Evolutionary conservation across 345 rosid genomes (phyloP), one percentile per base, ranked within the genome.

Genomic region (Aurinia saxatilis): DNA sequence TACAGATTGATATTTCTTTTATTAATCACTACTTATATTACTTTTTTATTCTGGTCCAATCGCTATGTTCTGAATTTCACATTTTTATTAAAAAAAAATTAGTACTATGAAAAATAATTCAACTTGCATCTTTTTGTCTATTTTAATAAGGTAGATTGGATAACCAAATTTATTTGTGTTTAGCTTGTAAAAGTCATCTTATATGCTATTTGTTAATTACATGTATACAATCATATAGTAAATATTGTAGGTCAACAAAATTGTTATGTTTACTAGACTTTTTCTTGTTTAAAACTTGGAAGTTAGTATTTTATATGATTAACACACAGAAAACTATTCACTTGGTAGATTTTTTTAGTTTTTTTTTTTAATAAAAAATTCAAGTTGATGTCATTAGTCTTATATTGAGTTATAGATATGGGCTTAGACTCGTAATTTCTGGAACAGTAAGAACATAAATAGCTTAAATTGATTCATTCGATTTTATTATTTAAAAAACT

Each of bases 111-210:
- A 19, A 57, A 65, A 64, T 58, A 71, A 23, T 36, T 11, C 66
- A 44, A 71, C 71, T 57, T 56, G 70, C 29, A 57, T 57, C 9
- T 41, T 70, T 37, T 12, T 1, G n/a, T 34, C 53, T 29, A 14
- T 16, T 11, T 55, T 31, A 19, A 10, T 56, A 54, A 42, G 31
- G 42, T 50, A 29, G 33, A 44, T 57, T 50, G 29, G 19, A 27
- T 71, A 42, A 45, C 44, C 50, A 58, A 50, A 14, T 40, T 52
- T 11, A 50, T 50, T n/a, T 39, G 41, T 34, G 75, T 65, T 65
- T 70, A 64, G 65, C 75, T 71, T 71, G 61, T 65, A 64, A 57
- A 71, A 50, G 31, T 57, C 49, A 64, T 50, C 75, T 57, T 50
- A 12, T 10, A 13, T 18, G 18, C 42, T 39, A 48, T 48, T 39